Percentiles rank a stretch among this genome's conserved stretches.
Evolutionary conservation across 371 early-diverging fungal genomes (phyloP).

Genomic region (Mucor lusitanicus): DNA sequence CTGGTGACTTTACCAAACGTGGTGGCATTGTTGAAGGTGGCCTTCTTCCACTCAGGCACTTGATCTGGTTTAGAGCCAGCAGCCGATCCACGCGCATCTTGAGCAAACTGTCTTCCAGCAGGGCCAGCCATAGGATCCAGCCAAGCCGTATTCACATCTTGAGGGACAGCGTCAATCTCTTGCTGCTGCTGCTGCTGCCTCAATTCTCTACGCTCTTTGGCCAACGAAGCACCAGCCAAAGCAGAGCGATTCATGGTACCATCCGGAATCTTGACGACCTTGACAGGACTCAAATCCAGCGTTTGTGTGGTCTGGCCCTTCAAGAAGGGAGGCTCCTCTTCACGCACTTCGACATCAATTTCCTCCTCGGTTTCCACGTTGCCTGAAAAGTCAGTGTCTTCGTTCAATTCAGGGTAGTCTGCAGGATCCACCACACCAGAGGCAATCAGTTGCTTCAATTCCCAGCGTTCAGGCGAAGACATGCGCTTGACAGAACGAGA

Average conservation of each 20-base stretch:
- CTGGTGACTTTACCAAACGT: conserved; percentile 91
- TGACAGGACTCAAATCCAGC: conserved; percentile 90
- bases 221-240: conserved; percentile 86
- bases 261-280: conserved; percentile 96
- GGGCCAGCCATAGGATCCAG: conserved; percentile 94
- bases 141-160: conserved; percentile 90
- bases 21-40: conserved; percentile 84
- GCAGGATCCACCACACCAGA: conserved; percentile 87
- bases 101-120: conserved; percentile 86
- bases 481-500: conserved; percentile 78
- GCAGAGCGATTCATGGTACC: conserved; percentile 96
- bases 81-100: conserved; percentile 76
- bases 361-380: conserved; percentile 90
- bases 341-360: conserved; percentile 93
- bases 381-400: conserved; percentile 64
- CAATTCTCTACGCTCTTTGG: conserved; percentile 93
- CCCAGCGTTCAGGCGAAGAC: conserved; percentile 96
- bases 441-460: conserved; percentile 95
- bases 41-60: conserved; percentile 94
- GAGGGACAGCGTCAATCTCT: conserved; percentile 86
- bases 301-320: conserved; percentile 88
- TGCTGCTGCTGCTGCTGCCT: conserved; percentile 86
- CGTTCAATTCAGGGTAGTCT: conserved; percentile 87
- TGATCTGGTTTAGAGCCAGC: conserved; percentile 61
- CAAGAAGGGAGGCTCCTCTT: conserved; percentile 95